Percentiles rank a stretch among this genome's conserved stretches.
These are phyloP conservation scores for Catharanthus roseus DNA, from an alignment of 257 asterid species.

Conservation along the genomic window DNA sequence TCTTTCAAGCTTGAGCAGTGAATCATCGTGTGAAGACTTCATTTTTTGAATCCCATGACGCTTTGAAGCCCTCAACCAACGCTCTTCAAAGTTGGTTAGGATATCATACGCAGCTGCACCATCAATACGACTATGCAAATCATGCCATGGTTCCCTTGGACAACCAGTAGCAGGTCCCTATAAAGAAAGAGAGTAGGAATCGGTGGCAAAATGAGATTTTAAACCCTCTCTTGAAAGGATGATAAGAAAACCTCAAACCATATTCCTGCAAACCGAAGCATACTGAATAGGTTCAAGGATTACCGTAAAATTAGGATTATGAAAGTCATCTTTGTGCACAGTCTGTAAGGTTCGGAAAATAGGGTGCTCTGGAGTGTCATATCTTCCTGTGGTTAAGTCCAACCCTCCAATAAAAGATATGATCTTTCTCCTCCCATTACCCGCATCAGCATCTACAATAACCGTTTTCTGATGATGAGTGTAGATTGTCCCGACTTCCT, in stretches of 20 bases:
- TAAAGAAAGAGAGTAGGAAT: constrained; percentile 6
- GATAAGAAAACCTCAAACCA: neutral
- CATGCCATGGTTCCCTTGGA: constrained; percentile 98
- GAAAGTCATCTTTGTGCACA: constrained; percentile 76
- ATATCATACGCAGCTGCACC: constrained; percentile 88
- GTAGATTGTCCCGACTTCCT: constrained; percentile 91
- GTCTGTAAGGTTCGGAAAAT: constrained; percentile 59
- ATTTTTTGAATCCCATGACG: constrained; percentile 51
- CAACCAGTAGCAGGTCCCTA: constrained; percentile 69
- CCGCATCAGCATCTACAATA: constrained; percentile 67
- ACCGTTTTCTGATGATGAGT: constrained; percentile 96
- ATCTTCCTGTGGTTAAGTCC: constrained; percentile 87
- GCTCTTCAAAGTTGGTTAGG: constrained; percentile 78
- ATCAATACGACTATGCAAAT: constrained; percentile 72
- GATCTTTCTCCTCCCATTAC: constrained; percentile 50
- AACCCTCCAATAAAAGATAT: constrained; percentile 87
- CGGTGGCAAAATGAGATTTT: neutral
- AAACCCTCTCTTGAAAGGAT: neutral
- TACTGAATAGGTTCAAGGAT: constrained; percentile 7
- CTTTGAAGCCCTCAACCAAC: constrained; percentile 79
- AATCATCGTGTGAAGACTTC: constrained; percentile 57
- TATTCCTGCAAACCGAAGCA: neutral
- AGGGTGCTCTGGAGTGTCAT: constrained; percentile 74
- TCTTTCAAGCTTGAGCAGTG: constrained; percentile 63
- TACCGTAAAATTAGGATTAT: constrained; percentile 84